Evolutionary conservation across 106 monocot genomes (phyloP).

Genomic region (Allium cepa): DNA sequence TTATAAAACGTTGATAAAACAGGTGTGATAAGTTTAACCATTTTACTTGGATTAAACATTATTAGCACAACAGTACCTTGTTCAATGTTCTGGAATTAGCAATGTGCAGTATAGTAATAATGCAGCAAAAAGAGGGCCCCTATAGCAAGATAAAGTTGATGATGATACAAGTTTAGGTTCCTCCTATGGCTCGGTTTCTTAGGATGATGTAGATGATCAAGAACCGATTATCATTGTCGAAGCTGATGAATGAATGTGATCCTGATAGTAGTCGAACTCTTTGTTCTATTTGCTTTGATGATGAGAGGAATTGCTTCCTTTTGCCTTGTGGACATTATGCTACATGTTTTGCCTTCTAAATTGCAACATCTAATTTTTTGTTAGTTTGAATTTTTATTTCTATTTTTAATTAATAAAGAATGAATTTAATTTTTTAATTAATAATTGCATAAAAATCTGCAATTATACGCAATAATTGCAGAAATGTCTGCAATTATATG

Average conservation of each 20-base stretch:
- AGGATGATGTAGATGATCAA: constrained; percentile 33
- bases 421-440: too few relatives aligned
- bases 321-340: constrained; percentile 54
- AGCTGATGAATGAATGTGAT: constrained; percentile 8
- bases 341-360: constrained; percentile 44
- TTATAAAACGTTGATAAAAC: neutral
- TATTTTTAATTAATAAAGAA: too few relatives aligned
- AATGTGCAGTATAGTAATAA: constrained; percentile 6
- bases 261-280: constrained; percentile 2
- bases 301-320: constrained; percentile 48
- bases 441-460: too few relatives aligned
- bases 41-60: constrained; percentile 30
- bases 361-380: too few relatives aligned
- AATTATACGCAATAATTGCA: too few relatives aligned
- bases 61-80: neutral
- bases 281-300: constrained; percentile 44
- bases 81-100: neutral
- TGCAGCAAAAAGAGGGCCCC: constrained; percentile 15
- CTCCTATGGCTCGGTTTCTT: constrained; percentile 55
- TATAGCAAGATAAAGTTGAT: constrained; percentile 33
- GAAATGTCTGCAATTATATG: too few relatives aligned
- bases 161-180: constrained; percentile 45
- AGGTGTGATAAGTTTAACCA: constrained; percentile 15
- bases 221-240: neutral
- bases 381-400: too few relatives aligned